Conservation (phyloP, 2,329 filamentous ascomycete species). For the Podosphaera fusca region DNA sequence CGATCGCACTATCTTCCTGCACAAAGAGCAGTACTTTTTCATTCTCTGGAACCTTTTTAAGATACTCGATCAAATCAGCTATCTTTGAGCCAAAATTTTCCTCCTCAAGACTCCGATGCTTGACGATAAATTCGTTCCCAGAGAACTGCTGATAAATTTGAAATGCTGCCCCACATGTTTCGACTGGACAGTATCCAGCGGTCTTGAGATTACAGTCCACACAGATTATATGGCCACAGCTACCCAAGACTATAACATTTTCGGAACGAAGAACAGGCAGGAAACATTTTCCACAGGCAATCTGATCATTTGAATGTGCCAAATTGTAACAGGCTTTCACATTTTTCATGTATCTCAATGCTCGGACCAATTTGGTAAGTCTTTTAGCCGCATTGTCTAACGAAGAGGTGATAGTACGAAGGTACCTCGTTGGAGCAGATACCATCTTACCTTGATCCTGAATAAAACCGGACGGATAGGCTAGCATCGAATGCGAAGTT, state of each 20-base stretch:
- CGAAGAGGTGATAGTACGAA: background rate
- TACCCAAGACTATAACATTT: conserved; percentile 20
- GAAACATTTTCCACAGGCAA: background rate
- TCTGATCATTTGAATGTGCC: background rate
- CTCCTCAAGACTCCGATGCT: background rate
- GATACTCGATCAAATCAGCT: conserved; percentile 21
- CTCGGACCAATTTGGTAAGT: background rate
- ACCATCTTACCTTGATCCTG: background rate
- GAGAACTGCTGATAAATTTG: background rate
- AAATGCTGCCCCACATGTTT: conserved; percentile 1
- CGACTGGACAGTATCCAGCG: background rate
- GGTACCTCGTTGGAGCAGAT: background rate
- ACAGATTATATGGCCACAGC: conserved; percentile 30
- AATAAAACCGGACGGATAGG: background rate
- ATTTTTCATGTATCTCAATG: background rate
- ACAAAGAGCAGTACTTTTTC: conserved; percentile 34
- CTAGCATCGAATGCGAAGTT: background rate
- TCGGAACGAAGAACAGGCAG: background rate
- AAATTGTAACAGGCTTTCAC: background rate
- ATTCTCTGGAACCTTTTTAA: conserved; percentile 17
- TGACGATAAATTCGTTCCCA: background rate
- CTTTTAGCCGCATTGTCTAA: background rate
- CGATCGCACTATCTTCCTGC: conserved; percentile 24
- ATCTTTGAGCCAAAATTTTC: conserved; percentile 24
- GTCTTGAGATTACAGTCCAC: conserved; percentile 3